Base-by-base conservation (phyloP, 1,284 basidiomycete species). In the Apiotrichum porosum region DNA sequence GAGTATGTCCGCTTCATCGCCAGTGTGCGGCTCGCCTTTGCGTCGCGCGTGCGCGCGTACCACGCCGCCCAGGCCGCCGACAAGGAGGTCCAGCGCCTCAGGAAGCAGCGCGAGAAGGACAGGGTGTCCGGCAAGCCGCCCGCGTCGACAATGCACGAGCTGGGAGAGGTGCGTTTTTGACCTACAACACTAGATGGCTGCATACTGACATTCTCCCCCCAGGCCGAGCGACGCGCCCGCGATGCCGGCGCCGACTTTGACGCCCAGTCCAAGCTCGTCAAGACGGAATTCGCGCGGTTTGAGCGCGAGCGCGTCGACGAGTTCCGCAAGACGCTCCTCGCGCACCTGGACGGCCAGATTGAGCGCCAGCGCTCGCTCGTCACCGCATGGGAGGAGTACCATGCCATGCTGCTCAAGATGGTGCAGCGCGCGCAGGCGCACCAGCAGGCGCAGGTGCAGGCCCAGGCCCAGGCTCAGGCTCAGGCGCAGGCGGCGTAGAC, bases 1-100 rank as follows among this genome's bases (percentile, higher is more conserved):
- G 93, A 97, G 72, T 97, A 97, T 68, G 83, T 91, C 23, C 80
- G 94, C 37, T 78, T 97, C 41, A 91, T 97, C 51, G 85, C 83
- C 52, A 90, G 86, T 50, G 91, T 97, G 42, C 80, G 91, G 59
- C 88, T 90, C 63, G 52, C 84, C 75, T 38, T 40, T 38, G 81
- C 78, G 37, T 86, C 88, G 0, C 85, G 94, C 39, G 80, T 93
- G 54, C 85, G 91, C 49, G 82, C 81, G 17, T 92, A 88, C 66
- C 80, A 85, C 55, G 71, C 78, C 9, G 93, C 86, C 86, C 87
- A 90, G 65, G 79, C 77, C 5, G 80, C 84, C 3, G 90, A 94
- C 55, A 80, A 79, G 34, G 87, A 95, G 39, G 76, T 86, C 1
- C 75, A 81, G 32, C 83, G 86, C 32, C 79, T 83, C 14, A 85